Base-by-base conservation (phyloP, 169 alveolate species). In the Plasmodium yoelii region DNA sequence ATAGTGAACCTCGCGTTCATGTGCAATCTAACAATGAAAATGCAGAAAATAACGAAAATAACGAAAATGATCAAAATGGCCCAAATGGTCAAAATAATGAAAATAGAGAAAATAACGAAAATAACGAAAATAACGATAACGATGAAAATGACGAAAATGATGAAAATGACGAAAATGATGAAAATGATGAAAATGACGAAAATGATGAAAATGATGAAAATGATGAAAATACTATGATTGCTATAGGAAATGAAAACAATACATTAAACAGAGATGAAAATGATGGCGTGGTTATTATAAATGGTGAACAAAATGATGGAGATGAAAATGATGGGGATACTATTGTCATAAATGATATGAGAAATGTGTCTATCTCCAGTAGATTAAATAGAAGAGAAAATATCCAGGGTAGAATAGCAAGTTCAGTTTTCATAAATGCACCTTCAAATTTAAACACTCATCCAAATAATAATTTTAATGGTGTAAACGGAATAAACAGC, bases 401-500 rank as follows among this genome's bases (percentile, higher is more conserved):
- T 61, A 49, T 82, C 13, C 80, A 61, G 63, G 90, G 56, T 10
- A 42, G 90, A 82, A 53, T 82, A 22, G 56, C 71, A 47, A 82
- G 42, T 24, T 53, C 56, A 8, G 60, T 56, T 53, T 65, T 65
- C 61, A 51, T 80, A 59, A 82, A 22, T 70, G 64, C 70, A 9
- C 39, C 61, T 19, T 22, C 65, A 3, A 82, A 46, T 71, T 28
- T 67, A 42, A 46, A 34, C 28, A 56, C 34, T 34, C n/a, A 6
- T 44, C 47, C n/a, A 55, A n/a, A 1, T 61, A 67, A 39, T 6
- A 15, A 55, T 34, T 34, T 34, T 34, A 34, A 18, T 53, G 46
- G 28, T 12, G n/a, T 13, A n/a, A 68, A 24, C 46, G 28, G 13
- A 19, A 24, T 10, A 19, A 74, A 6, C 51, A 46, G 64, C 49